These are phyloP conservation scores for Glomus cerebriforme DNA, from an alignment of 192 early-diverging fungal species.

Conservation along the genomic window DNA sequence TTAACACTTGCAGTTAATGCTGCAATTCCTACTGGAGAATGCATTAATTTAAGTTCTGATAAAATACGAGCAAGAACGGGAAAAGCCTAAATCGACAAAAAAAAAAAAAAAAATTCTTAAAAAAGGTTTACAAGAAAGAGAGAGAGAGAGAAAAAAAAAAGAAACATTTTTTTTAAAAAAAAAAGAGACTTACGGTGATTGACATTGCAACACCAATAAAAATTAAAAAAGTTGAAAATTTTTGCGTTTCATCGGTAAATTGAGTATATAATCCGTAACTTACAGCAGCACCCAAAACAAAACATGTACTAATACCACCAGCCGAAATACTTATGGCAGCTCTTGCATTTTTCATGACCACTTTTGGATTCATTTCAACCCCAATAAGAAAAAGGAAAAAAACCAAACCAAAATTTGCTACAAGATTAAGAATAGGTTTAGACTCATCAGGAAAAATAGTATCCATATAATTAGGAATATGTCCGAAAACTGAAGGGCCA, in stretches of 20 bases:
- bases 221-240: constrained; percentile 75
- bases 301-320: constrained; percentile 81
- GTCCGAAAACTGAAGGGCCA: constrained; percentile 83
- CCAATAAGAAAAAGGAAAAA: constrained; percentile 90
- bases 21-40: constrained; percentile 45
- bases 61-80: constrained; percentile 95
- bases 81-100: constrained; percentile 72
- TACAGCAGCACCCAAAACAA: constrained; percentile 77
- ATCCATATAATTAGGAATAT: constrained; percentile 64
- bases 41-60: constrained; percentile 81
- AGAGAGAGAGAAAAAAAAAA: too few species aligned
- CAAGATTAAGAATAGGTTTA: constrained; percentile 68
- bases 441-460: constrained; percentile 77
- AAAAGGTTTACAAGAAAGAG: not conserved
- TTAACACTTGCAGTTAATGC: constrained; percentile 79
- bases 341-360: constrained; percentile 57
- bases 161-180: too few species aligned
- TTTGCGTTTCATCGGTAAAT: constrained; percentile 45
- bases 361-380: constrained; percentile 74
- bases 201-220: constrained; percentile 91
- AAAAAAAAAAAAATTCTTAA: not conserved
- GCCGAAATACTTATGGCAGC: constrained; percentile 66
- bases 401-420: constrained; percentile 87
- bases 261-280: constrained; percentile 68
- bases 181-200: constrained; percentile 61